Base-by-base conservation (phyloP, 306 rosid genomes). In the Acacia confusa region DNA sequence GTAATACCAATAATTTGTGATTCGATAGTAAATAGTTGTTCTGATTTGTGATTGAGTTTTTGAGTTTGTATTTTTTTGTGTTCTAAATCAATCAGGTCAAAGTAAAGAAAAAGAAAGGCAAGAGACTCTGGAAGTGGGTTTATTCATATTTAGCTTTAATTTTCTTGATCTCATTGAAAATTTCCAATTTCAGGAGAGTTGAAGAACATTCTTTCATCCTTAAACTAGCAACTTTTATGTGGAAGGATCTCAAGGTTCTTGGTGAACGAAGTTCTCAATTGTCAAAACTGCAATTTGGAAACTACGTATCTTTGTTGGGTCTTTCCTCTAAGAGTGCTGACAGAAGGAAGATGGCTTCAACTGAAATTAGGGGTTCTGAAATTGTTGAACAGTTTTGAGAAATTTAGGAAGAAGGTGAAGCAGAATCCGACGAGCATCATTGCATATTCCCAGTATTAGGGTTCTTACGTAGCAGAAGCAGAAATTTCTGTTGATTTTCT, bases 181-280 rank as follows among this genome's bases (percentile, higher is more conserved):
- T 83, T 78, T 84, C 79, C 83, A 9, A 44, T 84, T 90, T 75
- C 90, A 95, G 99, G 97, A 93, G 96, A 86, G 95, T 97, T 34
- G 98, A 95, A 86, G 99, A 93, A 57, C 99, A 95, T 85, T 95
- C 98, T 77, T 95, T 93, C 85, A 93, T 95, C 75, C 96, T 95
- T 84, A 95, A 92, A 84, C 99, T 97, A 28, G 88, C 89, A 78
- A 92, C 91, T 74, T 84, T 92, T 70, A 48, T 84, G 92, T 89
- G 84, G 89, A 95, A 89, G 87, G 91, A 86, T 87, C 81, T 87
- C 67, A 95, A 93, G 88, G 80, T 77, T 70, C 87, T 61, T 45
- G 87, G 87, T 48, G 98, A 93, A 87, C 85, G 83, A 83, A 86
- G 84, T 70, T 85, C 87, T 41, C 94, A 78, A 24, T 74, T 85